These are phyloP conservation scores for Aspergillus sojae DNA, from an alignment of 2,329 filamentous ascomycete genomes.

Conservation along the genomic window DNA sequence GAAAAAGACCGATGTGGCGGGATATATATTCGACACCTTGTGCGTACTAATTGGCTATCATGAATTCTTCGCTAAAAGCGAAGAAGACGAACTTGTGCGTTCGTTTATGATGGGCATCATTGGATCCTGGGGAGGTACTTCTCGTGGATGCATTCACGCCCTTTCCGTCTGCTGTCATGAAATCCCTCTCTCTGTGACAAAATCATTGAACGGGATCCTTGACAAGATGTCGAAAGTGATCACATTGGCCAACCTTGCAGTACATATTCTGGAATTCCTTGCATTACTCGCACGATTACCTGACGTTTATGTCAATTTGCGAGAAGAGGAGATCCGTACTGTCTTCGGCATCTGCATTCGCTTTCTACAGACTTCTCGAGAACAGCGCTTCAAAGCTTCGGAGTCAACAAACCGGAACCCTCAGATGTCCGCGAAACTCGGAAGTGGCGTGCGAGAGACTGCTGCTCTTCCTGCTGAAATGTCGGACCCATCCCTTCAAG, in stretches of 20 bases:
- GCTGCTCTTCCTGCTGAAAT: slow-evolving; percentile 31
- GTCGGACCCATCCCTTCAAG: slow-evolving; percentile 52
- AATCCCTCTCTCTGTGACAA: slow-evolving; percentile 82
- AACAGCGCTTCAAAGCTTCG: slow-evolving; percentile 48
- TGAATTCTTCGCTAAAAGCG: slow-evolving; percentile 76
- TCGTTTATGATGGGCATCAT: slow-evolving; percentile 81
- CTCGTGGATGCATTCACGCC: slow-evolving; percentile 91
- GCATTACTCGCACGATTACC: slow-evolving; percentile 82
- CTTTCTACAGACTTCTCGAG: slow-evolving; percentile 85
- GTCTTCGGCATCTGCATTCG: slow-evolving; percentile 95
- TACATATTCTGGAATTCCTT: slow-evolving; percentile 96
- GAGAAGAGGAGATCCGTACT: slow-evolving; percentile 87
- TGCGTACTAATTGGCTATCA: slow-evolving; percentile 92
- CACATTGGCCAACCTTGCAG: slow-evolving; percentile 85
- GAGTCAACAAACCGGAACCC: slow-evolving; percentile 37
- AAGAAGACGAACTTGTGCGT: slow-evolving; percentile 86
- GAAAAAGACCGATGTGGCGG: slow-evolving; percentile 83
- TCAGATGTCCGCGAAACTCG: slow-evolving; percentile 44
- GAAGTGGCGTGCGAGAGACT: slow-evolving; percentile 49
- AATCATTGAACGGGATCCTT: slow-evolving; percentile 80
- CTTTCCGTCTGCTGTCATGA: slow-evolving; percentile 95
- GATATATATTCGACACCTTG: slow-evolving; percentile 83
- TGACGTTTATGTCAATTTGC: slow-evolving; percentile 82
- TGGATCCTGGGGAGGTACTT: slow-evolving; percentile 79
- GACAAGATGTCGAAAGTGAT: slow-evolving; percentile 96